Percentiles rank a stretch among this genome's conserved stretches.
phyloP scores from a whole-genome alignment of 2,329 filamentous ascomycete species.

The Ilyonectria destructans region DNA sequence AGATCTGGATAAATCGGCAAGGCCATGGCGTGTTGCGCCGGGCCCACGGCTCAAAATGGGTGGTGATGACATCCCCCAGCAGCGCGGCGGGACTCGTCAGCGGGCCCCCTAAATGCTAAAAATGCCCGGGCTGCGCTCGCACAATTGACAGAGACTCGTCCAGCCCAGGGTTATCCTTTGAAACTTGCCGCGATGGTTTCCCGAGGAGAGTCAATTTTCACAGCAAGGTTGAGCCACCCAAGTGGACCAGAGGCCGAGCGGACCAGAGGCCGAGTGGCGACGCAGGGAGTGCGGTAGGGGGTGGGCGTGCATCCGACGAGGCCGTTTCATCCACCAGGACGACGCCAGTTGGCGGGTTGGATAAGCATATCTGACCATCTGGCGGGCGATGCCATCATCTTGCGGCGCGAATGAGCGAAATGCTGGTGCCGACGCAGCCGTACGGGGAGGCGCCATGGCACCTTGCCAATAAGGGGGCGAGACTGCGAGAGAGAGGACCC shows the following conservation, averaged over 20 bases:
- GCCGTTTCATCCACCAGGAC: constrained; percentile 32
- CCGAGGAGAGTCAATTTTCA: not conserved
- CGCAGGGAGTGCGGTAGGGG: not conserved
- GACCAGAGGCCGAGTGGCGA: constrained; percentile 1
- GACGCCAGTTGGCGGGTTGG: constrained; percentile 33
- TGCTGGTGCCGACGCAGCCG: constrained; percentile 50
- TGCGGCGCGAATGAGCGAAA: constrained; percentile 43
- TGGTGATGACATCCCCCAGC: constrained; percentile 25
- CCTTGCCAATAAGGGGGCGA: constrained; percentile 13
- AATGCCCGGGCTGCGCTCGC: not conserved
- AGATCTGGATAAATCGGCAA: constrained; percentile 50
- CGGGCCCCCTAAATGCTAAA: not conserved
- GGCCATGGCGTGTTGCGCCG: constrained; percentile 43
- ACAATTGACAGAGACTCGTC: not conserved
- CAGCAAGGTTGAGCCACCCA: too few relatives aligned
- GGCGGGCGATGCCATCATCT: constrained; percentile 49
- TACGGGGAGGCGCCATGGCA: constrained; percentile 40
- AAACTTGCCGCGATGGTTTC: not conserved
- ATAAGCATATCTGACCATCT: constrained; percentile 52
- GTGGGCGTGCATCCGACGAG: constrained; percentile 19
- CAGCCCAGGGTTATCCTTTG: not conserved
- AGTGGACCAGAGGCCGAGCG: not conserved
- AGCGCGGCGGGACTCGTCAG: constrained; percentile 28
- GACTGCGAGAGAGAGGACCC: constrained; percentile 14
- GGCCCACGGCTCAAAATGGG: constrained; percentile 38